Evolutionary conservation across 768 basidiomycete genomes (phyloP).

Genomic region (Suillus variegatus): DNA sequence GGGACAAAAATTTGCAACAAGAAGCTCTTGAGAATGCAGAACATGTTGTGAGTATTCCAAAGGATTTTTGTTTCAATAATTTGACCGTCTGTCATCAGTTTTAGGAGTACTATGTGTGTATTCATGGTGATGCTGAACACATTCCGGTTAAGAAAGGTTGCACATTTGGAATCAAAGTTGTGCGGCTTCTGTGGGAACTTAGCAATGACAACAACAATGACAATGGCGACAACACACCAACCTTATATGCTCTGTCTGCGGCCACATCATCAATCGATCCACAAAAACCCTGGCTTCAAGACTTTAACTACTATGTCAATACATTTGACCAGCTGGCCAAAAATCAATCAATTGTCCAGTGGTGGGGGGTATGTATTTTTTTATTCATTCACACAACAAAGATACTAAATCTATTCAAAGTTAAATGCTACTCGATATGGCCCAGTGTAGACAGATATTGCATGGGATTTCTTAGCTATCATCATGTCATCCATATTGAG

Average conservation of each 20-base stretch:
- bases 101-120: slow-evolving; percentile 5
- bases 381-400: background rate
- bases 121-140: background rate
- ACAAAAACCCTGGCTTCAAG: slow-evolving; percentile 18
- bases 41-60: slow-evolving; percentile 16
- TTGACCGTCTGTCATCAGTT: slow-evolving; percentile 12
- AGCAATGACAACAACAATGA: slow-evolving; percentile 14
- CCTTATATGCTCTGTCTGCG: slow-evolving; percentile 9
- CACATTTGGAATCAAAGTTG: background rate
- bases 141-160: background rate
- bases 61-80: background rate
- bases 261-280: background rate
- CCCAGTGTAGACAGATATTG: too few species aligned
- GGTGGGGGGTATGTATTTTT: slow-evolving; percentile 34
- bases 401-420: slow-evolving; percentile 13
- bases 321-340: slow-evolving; percentile 10
- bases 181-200: background rate
- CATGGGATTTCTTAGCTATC: too few species aligned
- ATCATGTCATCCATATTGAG: too few species aligned
- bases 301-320: slow-evolving; percentile 26
- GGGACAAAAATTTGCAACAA: slow-evolving; percentile 19
- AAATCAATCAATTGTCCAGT: slow-evolving; percentile 23
- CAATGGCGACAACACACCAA: slow-evolving; percentile 2
- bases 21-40: slow-evolving; percentile 16
- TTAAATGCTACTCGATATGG: too few species aligned